Evolutionary conservation across 192 early-diverging fungal species (phyloP), one percentile per base, ranked within the genome.

Genomic region (Kickxella alabastrina): DNA sequence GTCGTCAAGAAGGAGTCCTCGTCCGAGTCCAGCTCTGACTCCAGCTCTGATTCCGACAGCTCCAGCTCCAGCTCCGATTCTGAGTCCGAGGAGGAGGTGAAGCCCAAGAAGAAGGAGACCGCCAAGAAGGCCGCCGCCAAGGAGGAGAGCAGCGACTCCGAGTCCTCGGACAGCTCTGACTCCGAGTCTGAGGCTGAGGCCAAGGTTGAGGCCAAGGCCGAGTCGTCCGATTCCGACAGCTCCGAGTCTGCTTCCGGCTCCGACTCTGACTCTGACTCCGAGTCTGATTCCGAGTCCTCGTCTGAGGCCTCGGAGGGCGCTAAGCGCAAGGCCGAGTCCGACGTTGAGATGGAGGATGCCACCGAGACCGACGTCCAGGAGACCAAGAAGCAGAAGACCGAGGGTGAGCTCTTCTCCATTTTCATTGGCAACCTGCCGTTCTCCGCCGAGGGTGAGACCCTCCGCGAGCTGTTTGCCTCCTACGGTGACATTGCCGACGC

Each of bases 381-480:
- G 57, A 62, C 65, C 37, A 79, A 86, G 67, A 84, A 82, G 57
- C 63, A 40, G 41, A 80, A 85, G 74, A 74, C 68, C 54, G 78
- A 74, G 18, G 55, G 39, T 40, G 67, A 78, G 27, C 58, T 52
- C 39, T 95, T 79, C 82, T 90, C 88, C 6, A 81, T 87, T 21
- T 93, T 87, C 72, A 69, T 97, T 38, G 95, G 87, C 49, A 97
- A 97, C 85, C 77, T 99, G 29, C 78, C 92, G 14, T 97, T 86
- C 77, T 81, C 90, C 21, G 80, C 77, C 18, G 80, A 80, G 19
- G 91, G 94, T 43, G 66, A 80, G 27, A 84, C 87, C 55, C 72
- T 99, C 40, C 68, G 71, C 41, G 74, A 74, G 36, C 81, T 91
- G 44, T 96, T 99, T 62, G 57, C 49, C 32, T 78, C 81, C 26